Evolutionary conservation across 768 basidiomycete genomes (phyloP).

Genomic region (Mrakia frigida): DNA sequence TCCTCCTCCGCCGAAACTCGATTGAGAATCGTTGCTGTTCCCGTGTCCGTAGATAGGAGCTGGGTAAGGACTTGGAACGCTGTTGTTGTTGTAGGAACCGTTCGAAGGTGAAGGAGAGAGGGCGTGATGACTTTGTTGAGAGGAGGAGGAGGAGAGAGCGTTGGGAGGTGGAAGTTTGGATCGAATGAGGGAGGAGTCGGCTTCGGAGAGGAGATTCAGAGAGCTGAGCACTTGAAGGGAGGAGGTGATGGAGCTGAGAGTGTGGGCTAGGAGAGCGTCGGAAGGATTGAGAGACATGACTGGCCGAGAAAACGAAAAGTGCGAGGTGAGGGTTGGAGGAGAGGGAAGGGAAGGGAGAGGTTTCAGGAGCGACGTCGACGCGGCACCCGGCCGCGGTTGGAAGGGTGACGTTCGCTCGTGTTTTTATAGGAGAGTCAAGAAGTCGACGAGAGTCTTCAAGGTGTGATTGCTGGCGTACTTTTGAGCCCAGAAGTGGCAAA

Average conservation of each 20-base stretch:
- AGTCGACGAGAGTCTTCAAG: no score
- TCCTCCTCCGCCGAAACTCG: neutral
- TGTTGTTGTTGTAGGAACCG: neutral
- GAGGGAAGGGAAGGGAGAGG: neutral
- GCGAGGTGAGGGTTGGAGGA: neutral
- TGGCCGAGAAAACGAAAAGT: neutral
- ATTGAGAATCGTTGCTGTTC: neutral
- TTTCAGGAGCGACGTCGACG: no score
- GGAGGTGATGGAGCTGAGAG: conserved; percentile 18
- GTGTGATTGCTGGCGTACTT: no score
- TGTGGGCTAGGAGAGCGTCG: conserved; percentile 1
- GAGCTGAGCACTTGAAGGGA: conserved; percentile 13
- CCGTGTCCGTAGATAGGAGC: conserved; percentile 16
- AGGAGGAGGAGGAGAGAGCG: neutral
- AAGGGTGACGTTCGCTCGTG: no score
- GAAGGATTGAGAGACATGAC: neutral
- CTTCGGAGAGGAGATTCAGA: neutral
- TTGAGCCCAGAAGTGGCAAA: no score
- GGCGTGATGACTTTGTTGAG: neutral
- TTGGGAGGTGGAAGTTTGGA: neutral
- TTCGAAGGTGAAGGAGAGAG: neutral
- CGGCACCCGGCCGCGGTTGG: no score
- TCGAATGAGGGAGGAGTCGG: neutral
- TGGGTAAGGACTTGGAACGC: conserved; percentile 2
- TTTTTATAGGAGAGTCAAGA: no score